Evolutionary conservation across 2,329 filamentous ascomycete species (phyloP).

Genomic region (Fusarium goolgardi): DNA sequence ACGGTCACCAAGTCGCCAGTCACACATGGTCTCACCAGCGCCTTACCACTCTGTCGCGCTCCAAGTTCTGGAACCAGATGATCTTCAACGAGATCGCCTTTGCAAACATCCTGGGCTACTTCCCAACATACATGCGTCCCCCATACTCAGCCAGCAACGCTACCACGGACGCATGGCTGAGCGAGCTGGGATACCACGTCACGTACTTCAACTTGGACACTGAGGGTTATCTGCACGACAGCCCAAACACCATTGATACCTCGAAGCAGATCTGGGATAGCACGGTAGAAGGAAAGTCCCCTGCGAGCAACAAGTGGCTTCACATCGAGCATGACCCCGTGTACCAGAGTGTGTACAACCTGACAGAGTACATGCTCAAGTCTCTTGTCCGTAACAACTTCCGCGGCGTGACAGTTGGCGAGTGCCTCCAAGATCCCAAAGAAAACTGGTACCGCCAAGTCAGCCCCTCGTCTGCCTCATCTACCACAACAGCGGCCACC

Average conservation of each 20-base stretch:
- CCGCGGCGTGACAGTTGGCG: constrained; percentile 59
- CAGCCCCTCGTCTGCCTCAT: neutral
- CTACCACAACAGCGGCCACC: constrained; percentile 6
- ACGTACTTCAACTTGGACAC: constrained; percentile 72
- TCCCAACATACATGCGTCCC: constrained; percentile 59
- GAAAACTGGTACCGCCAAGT: constrained; percentile 64
- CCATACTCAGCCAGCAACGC: constrained; percentile 60
- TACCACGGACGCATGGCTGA: constrained; percentile 54
- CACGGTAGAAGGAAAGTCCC: constrained; percentile 51
- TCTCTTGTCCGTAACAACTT: constrained; percentile 57
- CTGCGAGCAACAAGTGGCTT: constrained; percentile 55
- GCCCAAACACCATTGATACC: constrained; percentile 59
- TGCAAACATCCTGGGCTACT: constrained; percentile 54
- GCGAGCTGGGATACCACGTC: constrained; percentile 65
- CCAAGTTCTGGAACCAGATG: constrained; percentile 55
- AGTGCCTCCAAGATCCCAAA: constrained; percentile 65
- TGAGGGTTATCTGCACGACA: constrained; percentile 67
- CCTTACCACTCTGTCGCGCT: constrained; percentile 52
- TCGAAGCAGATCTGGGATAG: constrained; percentile 56
- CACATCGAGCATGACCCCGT: constrained; percentile 66
- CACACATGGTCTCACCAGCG: constrained; percentile 62
- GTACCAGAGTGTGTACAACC: constrained; percentile 57
- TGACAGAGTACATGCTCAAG: constrained; percentile 58
- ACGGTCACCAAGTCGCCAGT: constrained; percentile 70
- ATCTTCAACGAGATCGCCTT: constrained; percentile 58